Evolutionary conservation across 768 basidiomycete genomes (phyloP).

Genomic region (Agaricus subrufescens): DNA sequence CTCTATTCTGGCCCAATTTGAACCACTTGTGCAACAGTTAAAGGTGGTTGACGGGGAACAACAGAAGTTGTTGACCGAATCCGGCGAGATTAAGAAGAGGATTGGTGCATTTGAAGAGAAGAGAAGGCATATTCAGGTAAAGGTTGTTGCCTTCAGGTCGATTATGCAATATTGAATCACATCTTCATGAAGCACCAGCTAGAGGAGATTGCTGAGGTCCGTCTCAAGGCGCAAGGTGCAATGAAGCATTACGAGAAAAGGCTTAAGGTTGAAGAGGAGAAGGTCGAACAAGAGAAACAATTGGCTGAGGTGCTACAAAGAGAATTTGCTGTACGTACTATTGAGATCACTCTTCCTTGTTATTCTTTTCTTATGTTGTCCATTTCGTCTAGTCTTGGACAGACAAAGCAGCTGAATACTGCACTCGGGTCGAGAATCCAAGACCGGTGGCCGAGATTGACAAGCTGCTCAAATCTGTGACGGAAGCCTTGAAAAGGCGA

Average conservation of each 20-base stretch:
- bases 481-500: slow-evolving; percentile 60
- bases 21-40: slow-evolving; percentile 39
- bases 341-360: background rate
- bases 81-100: slow-evolving; percentile 40
- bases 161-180: background rate
- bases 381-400: slow-evolving; percentile 51
- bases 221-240: slow-evolving; percentile 46
- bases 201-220: slow-evolving; percentile 40
- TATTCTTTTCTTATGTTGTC: too few relatives aligned
- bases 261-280: slow-evolving; percentile 41
- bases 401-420: slow-evolving; percentile 56
- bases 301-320: slow-evolving; percentile 46
- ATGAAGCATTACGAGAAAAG: slow-evolving; percentile 49
- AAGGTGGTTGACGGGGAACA: slow-evolving; percentile 43
- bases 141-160: slow-evolving; percentile 11
- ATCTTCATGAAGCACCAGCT: slow-evolving; percentile 39
- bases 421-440: slow-evolving; percentile 50
- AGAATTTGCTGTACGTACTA: slow-evolving; percentile 54
- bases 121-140: slow-evolving; percentile 40
- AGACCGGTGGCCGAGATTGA: slow-evolving; percentile 55
- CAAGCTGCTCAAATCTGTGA: slow-evolving; percentile 56
- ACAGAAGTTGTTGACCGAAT: slow-evolving; percentile 33
- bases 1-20: slow-evolving; percentile 42
- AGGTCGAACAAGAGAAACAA: slow-evolving; percentile 40
- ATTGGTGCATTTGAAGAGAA: slow-evolving; percentile 48